These are phyloP conservation scores for Neoscytalidium dimidiatum DNA, from an alignment of 2,329 filamentous ascomycete genomes.

Conservation along the genomic window DNA sequence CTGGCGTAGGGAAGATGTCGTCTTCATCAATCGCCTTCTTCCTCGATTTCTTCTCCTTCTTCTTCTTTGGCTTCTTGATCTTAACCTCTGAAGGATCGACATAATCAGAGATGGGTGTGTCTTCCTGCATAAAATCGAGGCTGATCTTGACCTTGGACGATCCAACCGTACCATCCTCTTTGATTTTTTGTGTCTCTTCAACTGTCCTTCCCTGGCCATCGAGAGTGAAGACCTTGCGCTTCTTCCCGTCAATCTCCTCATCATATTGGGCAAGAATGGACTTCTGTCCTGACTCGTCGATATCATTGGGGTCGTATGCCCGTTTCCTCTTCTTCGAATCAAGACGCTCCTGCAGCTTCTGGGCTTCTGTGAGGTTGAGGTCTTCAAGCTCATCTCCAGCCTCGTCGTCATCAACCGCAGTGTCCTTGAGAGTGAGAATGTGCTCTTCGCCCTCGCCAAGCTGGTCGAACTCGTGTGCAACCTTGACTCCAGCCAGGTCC, in stretches of 20 bases:
- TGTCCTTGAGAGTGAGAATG: conserved; percentile 91
- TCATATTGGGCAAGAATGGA: conserved; percentile 88
- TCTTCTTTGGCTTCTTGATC: conserved; percentile 88
- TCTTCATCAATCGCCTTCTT: conserved; percentile 69
- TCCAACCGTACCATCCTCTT: conserved; percentile 51
- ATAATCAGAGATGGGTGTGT: conserved; percentile 76
- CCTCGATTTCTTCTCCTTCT: conserved; percentile 73
- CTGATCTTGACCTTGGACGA: conserved; percentile 71
- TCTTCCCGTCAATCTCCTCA: conserved; percentile 90
- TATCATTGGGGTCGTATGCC: conserved; percentile 81
- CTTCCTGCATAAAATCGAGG: conserved; percentile 69
- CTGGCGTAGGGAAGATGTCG: conserved; percentile 46
- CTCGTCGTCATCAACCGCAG: conserved; percentile 77
- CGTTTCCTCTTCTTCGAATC: conserved; percentile 88
- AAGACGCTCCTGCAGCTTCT: conserved; percentile 73
- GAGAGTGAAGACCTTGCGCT: conserved; percentile 82
- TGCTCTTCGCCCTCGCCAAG: conserved; percentile 85
- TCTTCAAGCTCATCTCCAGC: conserved; percentile 91
- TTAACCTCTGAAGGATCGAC: conserved; percentile 84
- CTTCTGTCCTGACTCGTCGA: conserved; percentile 64
- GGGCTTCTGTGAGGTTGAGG: conserved; percentile 68
- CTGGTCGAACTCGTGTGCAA: conserved; percentile 80
- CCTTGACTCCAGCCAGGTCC: conserved; percentile 86
- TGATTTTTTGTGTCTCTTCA: conserved; percentile 62
- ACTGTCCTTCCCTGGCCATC: conserved; percentile 71